Percentiles rank a stretch among this genome's conserved stretches.
Evolutionary conservation across 2,329 filamentous ascomycete species (phyloP).

Genomic region (Xylariaceae sp.): DNA sequence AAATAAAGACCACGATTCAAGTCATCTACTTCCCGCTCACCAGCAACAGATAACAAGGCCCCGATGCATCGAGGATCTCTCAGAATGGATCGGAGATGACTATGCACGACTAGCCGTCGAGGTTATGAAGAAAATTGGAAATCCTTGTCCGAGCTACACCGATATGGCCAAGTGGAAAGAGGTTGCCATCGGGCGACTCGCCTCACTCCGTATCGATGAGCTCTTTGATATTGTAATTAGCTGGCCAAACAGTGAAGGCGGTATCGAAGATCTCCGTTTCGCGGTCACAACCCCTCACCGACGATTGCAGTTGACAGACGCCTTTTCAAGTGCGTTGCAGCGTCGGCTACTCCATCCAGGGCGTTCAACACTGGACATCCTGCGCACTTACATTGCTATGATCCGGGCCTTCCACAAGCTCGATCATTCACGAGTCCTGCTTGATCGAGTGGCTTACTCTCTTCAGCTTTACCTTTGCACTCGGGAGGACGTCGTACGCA

Average conservation of each 20-base stretch:
- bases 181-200: conserved; percentile 64
- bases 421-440: conserved; percentile 71
- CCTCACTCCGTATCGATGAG: conserved; percentile 63
- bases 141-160: conserved; percentile 41
- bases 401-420: conserved; percentile 72
- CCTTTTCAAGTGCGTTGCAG: conserved; percentile 63
- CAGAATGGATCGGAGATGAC: conserved; percentile 63
- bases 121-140: conserved; percentile 48
- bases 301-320: conserved; percentile 65
- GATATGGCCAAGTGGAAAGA: conserved; percentile 68
- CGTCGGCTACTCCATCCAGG: conserved; percentile 69
- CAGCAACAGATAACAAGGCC: conserved; percentile 35
- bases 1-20: conserved; percentile 19
- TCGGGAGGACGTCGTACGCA: conserved; percentile 71
- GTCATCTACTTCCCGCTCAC: conserved; percentile 17
- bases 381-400: conserved; percentile 74
- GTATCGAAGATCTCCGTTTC: conserved; percentile 68
- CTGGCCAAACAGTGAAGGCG: conserved; percentile 69
- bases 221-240: conserved; percentile 75
- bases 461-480: conserved; percentile 73
- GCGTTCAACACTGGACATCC: conserved; percentile 69
- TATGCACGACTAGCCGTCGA: conserved; percentile 62
- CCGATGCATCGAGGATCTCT: conserved; percentile 55
- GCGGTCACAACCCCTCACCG: conserved; percentile 65
- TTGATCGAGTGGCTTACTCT: conserved; percentile 69